phyloP scores from a whole-genome alignment of 208 protist genomes.

The Blechomonas ayalai region DNA sequence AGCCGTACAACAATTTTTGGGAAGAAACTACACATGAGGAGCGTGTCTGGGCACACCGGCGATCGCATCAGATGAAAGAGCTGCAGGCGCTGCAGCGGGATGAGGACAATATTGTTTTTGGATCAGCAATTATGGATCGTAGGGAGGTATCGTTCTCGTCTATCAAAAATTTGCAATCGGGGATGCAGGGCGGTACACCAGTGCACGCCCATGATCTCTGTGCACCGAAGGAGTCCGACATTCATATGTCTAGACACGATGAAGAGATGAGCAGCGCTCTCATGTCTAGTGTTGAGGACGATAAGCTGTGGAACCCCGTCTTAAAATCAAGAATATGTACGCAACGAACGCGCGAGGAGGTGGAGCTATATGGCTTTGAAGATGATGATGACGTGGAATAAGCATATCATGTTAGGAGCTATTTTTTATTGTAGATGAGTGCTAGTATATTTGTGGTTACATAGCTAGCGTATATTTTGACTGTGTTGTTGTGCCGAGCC shows the following conservation, averaged over 20 bases:
- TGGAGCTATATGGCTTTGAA: slow-evolving; percentile 75
- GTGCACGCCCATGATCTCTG: slow-evolving; percentile 78
- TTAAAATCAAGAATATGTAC: slow-evolving; percentile 61
- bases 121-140: slow-evolving; percentile 55
- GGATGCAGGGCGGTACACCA: slow-evolving; percentile 76
- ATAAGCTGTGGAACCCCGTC: slow-evolving; percentile 88
- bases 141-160: slow-evolving; percentile 56
- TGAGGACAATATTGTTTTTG: slow-evolving; percentile 73
- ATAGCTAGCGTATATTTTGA: slow-evolving; percentile 1
- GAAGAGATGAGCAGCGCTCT: slow-evolving; percentile 83
- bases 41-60: slow-evolving; percentile 77
- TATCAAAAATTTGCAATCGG: slow-evolving; percentile 66
- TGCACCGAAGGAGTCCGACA: slow-evolving; percentile 61
- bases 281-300: slow-evolving; percentile 88
- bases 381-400: slow-evolving; percentile 60
- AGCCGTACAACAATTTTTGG: slow-evolving; percentile 89
- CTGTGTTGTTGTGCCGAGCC: background rate
- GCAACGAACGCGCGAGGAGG: slow-evolving; percentile 41
- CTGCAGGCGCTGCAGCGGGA: slow-evolving; percentile 78
- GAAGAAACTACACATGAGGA: slow-evolving; percentile 86
- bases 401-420: background rate
- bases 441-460: background rate
- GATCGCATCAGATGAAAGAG: slow-evolving; percentile 87
- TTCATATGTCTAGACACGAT: slow-evolving; percentile 62
- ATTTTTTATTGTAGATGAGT: background rate